These are phyloP conservation scores for Phytophthora chlamydospora DNA, from an alignment of 352 stramenopile species.

Conservation along the genomic window DNA sequence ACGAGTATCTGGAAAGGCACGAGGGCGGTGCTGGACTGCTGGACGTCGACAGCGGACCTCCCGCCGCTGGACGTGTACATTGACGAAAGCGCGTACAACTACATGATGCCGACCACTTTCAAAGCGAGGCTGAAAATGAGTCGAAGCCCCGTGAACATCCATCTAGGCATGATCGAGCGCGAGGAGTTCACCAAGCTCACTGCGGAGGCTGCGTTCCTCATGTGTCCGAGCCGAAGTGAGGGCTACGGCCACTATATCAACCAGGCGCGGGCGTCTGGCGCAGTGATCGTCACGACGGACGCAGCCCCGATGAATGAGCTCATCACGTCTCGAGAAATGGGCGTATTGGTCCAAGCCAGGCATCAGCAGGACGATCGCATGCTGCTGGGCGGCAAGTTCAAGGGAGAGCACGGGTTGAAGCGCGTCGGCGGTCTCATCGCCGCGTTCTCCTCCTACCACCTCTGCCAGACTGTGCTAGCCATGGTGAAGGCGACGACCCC, in stretches of 20 bases:
- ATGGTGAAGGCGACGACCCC: slow-evolving; percentile 36
- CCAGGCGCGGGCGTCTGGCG: slow-evolving; percentile 52
- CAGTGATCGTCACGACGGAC: slow-evolving; percentile 52
- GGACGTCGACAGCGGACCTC: slow-evolving; percentile 41
- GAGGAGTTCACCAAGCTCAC: slow-evolving; percentile 48
- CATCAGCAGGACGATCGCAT: slow-evolving; percentile 23
- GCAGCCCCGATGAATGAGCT: slow-evolving; percentile 68
- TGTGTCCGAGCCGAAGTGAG: slow-evolving; percentile 65
- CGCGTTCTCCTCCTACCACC: slow-evolving; percentile 28
- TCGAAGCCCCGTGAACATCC: slow-evolving; percentile 31
- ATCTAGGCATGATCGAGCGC: slow-evolving; percentile 28
- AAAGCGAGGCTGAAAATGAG: slow-evolving; percentile 16
- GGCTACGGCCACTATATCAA: slow-evolving; percentile 81
- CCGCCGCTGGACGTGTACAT: slow-evolving; percentile 55
- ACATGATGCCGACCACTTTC: slow-evolving; percentile 27
- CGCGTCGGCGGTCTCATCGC: slow-evolving; percentile 42
- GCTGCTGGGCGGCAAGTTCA: slow-evolving; percentile 45
- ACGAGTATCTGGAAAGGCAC: slow-evolving; percentile 62
- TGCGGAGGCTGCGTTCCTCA: slow-evolving; percentile 47
- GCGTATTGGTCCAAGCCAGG: slow-evolving; percentile 29
- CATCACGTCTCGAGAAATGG: slow-evolving; percentile 39
- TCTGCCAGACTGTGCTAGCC: slow-evolving; percentile 47
- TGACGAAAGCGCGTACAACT: slow-evolving; percentile 35
- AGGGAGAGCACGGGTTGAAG: slow-evolving; percentile 29
- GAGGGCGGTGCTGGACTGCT: slow-evolving; percentile 51